These are phyloP conservation scores for Lactifluus pinguis DNA, from an alignment of 768 basidiomycete species.

Conservation along the genomic window DNA sequence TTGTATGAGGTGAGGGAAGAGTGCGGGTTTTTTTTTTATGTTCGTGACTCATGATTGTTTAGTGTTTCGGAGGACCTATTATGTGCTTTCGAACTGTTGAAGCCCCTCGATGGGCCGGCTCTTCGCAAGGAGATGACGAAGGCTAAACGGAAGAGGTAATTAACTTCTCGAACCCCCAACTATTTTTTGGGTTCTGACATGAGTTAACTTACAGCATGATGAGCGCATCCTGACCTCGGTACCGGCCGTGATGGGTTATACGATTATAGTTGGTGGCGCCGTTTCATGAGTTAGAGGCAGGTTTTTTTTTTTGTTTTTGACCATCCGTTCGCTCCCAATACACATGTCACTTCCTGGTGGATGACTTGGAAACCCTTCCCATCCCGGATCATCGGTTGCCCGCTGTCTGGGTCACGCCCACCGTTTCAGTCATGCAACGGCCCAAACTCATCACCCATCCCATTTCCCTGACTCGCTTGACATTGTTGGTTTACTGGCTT, in stretches of 20 bases:
- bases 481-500: slow-evolving; percentile 8
- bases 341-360: neutral
- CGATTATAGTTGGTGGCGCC: slow-evolving; percentile 17
- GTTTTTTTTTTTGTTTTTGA: neutral
- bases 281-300: slow-evolving; percentile 3
- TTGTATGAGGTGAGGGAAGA: slow-evolving; percentile 71
- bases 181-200: neutral
- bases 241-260: slow-evolving; percentile 9
- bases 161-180: neutral
- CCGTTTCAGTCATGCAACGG: neutral
- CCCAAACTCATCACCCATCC: neutral
- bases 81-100: slow-evolving; percentile 95
- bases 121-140: slow-evolving; percentile 98
- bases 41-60: neutral
- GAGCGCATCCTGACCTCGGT: slow-evolving; percentile 14
- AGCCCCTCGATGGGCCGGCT: slow-evolving; percentile 90
- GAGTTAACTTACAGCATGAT: slow-evolving; percentile 14
- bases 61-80: slow-evolving; percentile 95
- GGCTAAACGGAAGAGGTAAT: slow-evolving; percentile 91
- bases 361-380: neutral
- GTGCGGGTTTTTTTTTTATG: neutral
- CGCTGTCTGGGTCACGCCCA: neutral
- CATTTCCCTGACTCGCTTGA: neutral
- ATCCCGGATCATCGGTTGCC: neutral
- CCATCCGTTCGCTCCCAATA: neutral